Base-by-base conservation (phyloP, 1,284 basidiomycete genomes). In the Ceratobasidium papillatum region DNA sequence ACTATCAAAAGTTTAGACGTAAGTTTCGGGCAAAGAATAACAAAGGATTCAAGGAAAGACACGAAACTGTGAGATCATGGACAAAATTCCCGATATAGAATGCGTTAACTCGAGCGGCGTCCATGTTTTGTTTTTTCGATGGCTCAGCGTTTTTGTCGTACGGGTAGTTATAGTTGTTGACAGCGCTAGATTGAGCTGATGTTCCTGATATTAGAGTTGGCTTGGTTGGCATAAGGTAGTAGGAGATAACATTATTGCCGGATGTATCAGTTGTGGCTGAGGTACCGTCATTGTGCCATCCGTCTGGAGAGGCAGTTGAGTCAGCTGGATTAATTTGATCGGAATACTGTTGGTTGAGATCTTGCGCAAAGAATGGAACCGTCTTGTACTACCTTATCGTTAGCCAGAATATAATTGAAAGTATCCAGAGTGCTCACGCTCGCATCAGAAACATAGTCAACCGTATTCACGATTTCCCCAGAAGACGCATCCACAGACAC, bases 331-430 rank as follows among this genome's bases (percentile, higher is more conserved):
- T 68, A 19, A 54, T 72, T 5, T 68, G 25, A 5, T 64, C 58
- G 3, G 47, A 27, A 51, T 59, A 75, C 0, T 69, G 74, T 7
- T 56, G n/a, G 14, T 43, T 56, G 3, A 51, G 75, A 38, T 74
- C 79, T 74, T 85, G 79, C 75, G 84, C 82, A 14, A 76, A 78
- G 65, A 86, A 83, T 5, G 86, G 85, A 32, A 87, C 77, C 22
- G 85, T 86, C 12, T 79, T 81, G 78, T 86, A 87, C 85, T 66
- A 41, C 3, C 49, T 9, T 22, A 22, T 3, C 9, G 22, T 51
- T 25, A 51, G 49, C 2, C 9, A 3, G 9, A 25, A 59, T 0
- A 27, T 30, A 49, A 38, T 38, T 36, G 5, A 25, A n/a, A 27
- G 3, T 4, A 5, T n/a, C 12, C 3, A 54, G n/a, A 27, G 5